These are phyloP conservation scores for Fusarium falciforme DNA, from an alignment of 2,329 filamentous ascomycete species.

Conservation along the genomic window DNA sequence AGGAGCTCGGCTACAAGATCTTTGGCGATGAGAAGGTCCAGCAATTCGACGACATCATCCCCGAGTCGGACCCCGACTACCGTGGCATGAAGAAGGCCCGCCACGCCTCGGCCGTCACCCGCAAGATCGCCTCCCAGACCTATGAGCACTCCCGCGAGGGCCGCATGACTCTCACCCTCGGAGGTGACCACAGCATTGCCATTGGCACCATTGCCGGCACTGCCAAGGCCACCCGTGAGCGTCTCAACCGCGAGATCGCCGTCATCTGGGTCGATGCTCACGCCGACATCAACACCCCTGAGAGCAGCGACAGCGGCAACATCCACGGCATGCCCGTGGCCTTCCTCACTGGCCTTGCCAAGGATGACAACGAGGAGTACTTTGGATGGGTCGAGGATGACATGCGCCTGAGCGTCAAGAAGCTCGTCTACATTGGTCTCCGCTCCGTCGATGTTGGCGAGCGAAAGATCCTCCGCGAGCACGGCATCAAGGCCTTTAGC, in stretches of 20 bases:
- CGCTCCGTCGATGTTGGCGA: slow-evolving; percentile 93
- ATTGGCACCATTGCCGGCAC: slow-evolving; percentile 93
- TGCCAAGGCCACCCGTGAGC: slow-evolving; percentile 86
- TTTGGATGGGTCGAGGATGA: slow-evolving; percentile 91
- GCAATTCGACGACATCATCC: slow-evolving; percentile 81
- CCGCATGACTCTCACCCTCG: slow-evolving; percentile 90
- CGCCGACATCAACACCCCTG: slow-evolving; percentile 96
- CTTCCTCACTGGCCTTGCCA: slow-evolving; percentile 88
- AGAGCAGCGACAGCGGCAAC: slow-evolving; percentile 89
- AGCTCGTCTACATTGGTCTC: slow-evolving; percentile 96
- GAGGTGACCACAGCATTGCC: slow-evolving; percentile 96
- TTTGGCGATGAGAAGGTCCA: slow-evolving; percentile 87
- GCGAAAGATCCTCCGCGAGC: slow-evolving; percentile 89
- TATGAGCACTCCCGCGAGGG: slow-evolving; percentile 87
- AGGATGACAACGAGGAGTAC: slow-evolving; percentile 78
- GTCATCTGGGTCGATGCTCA: slow-evolving; percentile 99
- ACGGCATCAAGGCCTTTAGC: slow-evolving; percentile 94
- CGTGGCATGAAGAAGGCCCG: slow-evolving; percentile 95
- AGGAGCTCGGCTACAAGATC: slow-evolving; percentile 90
- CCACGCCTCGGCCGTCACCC: slow-evolving; percentile 86
- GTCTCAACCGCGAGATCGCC: slow-evolving; percentile 84
- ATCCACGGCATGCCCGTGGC: slow-evolving; percentile 98
- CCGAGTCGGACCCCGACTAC: slow-evolving; percentile 78
- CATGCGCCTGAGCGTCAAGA: slow-evolving; percentile 76
- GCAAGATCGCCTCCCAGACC: slow-evolving; percentile 83